These are phyloP conservation scores for Emmonsiellopsis sp. DNA, from an alignment of 2,329 filamentous ascomycete genomes.

Conservation along the genomic window DNA sequence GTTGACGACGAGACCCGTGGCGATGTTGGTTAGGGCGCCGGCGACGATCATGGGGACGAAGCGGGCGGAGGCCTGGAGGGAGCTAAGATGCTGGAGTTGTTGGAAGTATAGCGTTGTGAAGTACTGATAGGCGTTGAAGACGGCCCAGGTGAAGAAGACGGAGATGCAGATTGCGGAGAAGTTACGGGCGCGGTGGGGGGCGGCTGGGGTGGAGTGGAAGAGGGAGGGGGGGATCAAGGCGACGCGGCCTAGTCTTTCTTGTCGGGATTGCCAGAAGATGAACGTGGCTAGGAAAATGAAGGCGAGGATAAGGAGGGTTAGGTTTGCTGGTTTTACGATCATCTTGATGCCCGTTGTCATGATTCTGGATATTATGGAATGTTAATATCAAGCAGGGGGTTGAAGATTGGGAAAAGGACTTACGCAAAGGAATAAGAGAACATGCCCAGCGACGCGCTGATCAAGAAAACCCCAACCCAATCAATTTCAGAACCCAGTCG, in stretches of 20 bases:
- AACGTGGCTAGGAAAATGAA: constrained; percentile 36
- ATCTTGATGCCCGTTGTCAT: constrained; percentile 6
- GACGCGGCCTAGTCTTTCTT: constrained; percentile 35
- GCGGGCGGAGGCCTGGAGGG: constrained; percentile 37
- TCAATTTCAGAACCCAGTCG: constrained; percentile 1
- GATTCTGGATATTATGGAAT: constrained; percentile 1
- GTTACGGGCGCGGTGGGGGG: constrained; percentile 13
- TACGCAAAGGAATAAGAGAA: constrained; percentile 4
- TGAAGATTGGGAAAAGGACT: neutral
- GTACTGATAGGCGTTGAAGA: constrained; percentile 24
- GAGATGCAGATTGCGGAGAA: constrained; percentile 39
- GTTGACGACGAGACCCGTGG: constrained; percentile 40
- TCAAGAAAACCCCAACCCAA: neutral
- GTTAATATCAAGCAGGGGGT: neutral
- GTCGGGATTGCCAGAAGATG: constrained; percentile 43
- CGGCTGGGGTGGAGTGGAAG: constrained; percentile 47
- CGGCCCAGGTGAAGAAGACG: constrained; percentile 36
- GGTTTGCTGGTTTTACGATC: neutral
- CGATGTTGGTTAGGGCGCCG: constrained; percentile 36
- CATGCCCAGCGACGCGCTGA: constrained; percentile 2
- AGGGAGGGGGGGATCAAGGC: constrained; percentile 52
- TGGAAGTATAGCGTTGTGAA: constrained; percentile 23
- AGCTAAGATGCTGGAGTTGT: constrained; percentile 37
- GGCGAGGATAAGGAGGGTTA: constrained; percentile 9
- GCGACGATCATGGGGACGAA: constrained; percentile 38